Conservation (phyloP, 2,329 filamentous ascomycete genomes). For the Beauveria brongniartii region DNA sequence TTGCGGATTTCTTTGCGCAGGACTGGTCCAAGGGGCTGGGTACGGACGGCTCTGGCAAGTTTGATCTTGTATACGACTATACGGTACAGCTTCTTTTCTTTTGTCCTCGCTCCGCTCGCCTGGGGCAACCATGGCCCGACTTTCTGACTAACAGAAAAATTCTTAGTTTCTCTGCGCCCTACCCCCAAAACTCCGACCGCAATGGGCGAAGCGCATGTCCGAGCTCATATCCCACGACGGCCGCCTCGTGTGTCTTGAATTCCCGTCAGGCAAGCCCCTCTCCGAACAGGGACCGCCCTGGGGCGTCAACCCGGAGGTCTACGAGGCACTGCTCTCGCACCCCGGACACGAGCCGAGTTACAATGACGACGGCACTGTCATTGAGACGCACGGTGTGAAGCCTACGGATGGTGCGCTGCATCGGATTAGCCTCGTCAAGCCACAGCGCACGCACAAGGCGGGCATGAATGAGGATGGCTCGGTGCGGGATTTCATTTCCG, state of each 20-base stretch:
- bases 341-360: conserved; percentile 63
- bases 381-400: conserved; percentile 31
- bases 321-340: conserved; percentile 60
- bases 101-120: background rate
- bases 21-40: conserved; percentile 42
- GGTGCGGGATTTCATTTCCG: conserved; percentile 44
- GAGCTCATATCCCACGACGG: conserved; percentile 41
- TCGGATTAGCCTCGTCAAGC: conserved; percentile 42
- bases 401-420: conserved; percentile 31
- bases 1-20: conserved; percentile 60
- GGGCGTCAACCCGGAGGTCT: conserved; percentile 59
- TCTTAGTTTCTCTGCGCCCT: conserved; percentile 56
- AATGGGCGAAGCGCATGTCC: conserved; percentile 46
- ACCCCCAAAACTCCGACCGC: conserved; percentile 41
- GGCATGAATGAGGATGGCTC: conserved; percentile 37
- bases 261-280: conserved; percentile 63
- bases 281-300: conserved; percentile 63
- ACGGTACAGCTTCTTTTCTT: conserved; percentile 37
- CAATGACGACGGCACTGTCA: conserved; percentile 34
- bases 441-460: conserved; percentile 38
- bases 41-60: conserved; percentile 36
- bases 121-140: background rate
- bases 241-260: conserved; percentile 62
- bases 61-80: conserved; percentile 61
- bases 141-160: background rate